These are phyloP conservation scores for Penicillium concentricum DNA, from an alignment of 2,329 filamentous ascomycete species.

Conservation along the genomic window DNA sequence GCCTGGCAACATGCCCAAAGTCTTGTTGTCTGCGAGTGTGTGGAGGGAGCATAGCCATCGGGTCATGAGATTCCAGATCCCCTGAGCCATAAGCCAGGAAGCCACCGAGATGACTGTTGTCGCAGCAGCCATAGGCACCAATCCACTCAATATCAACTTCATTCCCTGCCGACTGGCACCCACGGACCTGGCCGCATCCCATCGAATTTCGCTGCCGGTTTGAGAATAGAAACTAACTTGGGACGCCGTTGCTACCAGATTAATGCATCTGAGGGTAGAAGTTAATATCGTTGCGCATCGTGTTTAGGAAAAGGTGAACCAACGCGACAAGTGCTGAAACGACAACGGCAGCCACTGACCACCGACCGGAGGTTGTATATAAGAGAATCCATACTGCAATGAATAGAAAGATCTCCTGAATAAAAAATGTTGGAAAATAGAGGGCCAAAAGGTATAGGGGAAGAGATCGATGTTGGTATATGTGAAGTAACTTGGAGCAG, in stretches of 20 bases:
- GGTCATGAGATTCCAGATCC: constrained; percentile 24
- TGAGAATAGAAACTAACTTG: constrained; percentile 34
- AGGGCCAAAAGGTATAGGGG: constrained; percentile 21
- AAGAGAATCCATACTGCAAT: constrained; percentile 25
- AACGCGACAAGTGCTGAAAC: constrained; percentile 26
- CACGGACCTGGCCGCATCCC: constrained; percentile 30
- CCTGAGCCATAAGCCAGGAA: constrained; percentile 22
- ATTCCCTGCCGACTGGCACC: constrained; percentile 28
- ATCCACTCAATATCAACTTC: constrained; percentile 30
- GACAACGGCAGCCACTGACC: constrained; percentile 15
- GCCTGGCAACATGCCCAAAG: constrained; percentile 13
- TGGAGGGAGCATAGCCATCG: constrained; percentile 23
- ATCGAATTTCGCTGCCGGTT: constrained; percentile 32
- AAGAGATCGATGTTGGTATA: constrained; percentile 28
- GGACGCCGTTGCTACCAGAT: constrained; percentile 24
- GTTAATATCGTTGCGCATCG: neutral
- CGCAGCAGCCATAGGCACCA: constrained; percentile 23
- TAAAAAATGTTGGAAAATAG: constrained; percentile 32
- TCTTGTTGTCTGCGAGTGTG: constrained; percentile 14
- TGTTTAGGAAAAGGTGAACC: constrained; percentile 1
- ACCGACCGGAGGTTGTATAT: constrained; percentile 19
- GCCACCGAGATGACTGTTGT: constrained; percentile 18
- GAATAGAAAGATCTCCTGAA: constrained; percentile 26
- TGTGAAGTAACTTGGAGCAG: constrained; percentile 29
- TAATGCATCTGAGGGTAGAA: constrained; percentile 14